These are phyloP conservation scores for Malassezia sp. DNA, from an alignment of 1,284 basidiomycete species.

Conservation along the genomic window DNA sequence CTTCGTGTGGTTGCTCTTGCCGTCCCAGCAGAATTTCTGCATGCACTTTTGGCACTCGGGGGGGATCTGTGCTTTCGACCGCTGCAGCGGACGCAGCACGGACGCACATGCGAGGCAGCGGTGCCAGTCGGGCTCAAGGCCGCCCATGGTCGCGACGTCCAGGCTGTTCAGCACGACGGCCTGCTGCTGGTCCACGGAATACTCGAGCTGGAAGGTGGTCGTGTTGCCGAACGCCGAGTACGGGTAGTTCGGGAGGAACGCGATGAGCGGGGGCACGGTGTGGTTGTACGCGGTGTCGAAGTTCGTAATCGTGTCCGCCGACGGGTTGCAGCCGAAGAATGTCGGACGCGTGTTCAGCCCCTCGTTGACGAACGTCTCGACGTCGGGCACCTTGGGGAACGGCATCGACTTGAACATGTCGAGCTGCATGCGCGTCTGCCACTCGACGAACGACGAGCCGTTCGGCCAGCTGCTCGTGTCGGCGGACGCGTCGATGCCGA, in stretches of 20 bases:
- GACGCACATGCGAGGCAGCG: conserved; percentile 36
- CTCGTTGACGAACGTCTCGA: conserved; percentile 54
- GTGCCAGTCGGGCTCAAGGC: conserved; percentile 25
- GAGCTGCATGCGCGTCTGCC: conserved; percentile 27
- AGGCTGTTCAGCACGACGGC: conserved; percentile 37
- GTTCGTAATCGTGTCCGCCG: conserved; percentile 43
- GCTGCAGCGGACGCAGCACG: conserved; percentile 33
- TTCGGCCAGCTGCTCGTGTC: conserved; percentile 58
- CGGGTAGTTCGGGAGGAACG: conserved; percentile 51
- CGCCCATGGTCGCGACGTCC: conserved; percentile 34
- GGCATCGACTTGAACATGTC: conserved; percentile 28
- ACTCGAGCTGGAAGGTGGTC: conserved; percentile 46
- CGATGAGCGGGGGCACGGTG: conserved; percentile 46
- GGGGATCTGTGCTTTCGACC: conserved; percentile 20
- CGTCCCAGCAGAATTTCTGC: conserved; percentile 42
- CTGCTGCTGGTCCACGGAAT: conserved; percentile 30
- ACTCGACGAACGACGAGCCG: conserved; percentile 49
- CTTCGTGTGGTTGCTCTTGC: conserved; percentile 24
- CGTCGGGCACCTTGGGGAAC: conserved; percentile 49
- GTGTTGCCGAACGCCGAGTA: conserved; percentile 44
- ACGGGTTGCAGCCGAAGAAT: conserved; percentile 60
- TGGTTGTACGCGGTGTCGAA: conserved; percentile 28
- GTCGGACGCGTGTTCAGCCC: conserved; percentile 61
- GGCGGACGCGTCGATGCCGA: conserved; percentile 59
- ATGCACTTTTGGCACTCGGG: conserved; percentile 30